A percentile compares a stretch with the other conserved stretches of the same genome.
Conservation (phyloP, 768 basidiomycete genomes). For the Hericium coralloides region DNA sequence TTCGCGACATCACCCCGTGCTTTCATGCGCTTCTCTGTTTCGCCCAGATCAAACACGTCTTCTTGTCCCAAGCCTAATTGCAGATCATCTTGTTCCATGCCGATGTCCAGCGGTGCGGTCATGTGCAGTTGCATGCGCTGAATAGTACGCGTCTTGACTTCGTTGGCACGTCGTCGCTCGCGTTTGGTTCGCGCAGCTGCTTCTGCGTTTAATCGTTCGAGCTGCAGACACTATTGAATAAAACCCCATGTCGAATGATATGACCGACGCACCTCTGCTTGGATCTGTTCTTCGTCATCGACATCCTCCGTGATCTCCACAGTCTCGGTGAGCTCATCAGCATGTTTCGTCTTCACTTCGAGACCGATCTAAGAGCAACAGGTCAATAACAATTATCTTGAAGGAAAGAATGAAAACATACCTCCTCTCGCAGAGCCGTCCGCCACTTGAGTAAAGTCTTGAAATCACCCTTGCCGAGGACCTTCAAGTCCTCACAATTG, state of each 20-base stretch:
- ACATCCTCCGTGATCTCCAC: constrained; percentile 57
- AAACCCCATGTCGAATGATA: constrained; percentile 5
- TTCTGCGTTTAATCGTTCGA: constrained; percentile 77
- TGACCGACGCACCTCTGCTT: constrained; percentile 65
- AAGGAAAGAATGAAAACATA: constrained; percentile 23
- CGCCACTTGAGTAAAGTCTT: constrained; percentile 91
- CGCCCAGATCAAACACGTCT: constrained; percentile 81
- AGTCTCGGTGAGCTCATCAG: constrained; percentile 68
- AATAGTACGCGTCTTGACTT: constrained; percentile 78
- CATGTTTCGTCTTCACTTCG: constrained; percentile 67
- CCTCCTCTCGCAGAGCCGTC: constrained; percentile 79
- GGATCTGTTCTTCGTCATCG: constrained; percentile 85
- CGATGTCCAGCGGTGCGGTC: constrained; percentile 96
- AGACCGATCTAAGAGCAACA: constrained; percentile 55
- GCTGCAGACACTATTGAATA: constrained; percentile 32
- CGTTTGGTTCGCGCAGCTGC: constrained; percentile 65
- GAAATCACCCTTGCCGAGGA: constrained; percentile 96
- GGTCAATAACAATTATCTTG: neutral
- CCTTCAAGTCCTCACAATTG: constrained; percentile 91
- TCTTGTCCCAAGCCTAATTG: constrained; percentile 68
- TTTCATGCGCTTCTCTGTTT: constrained; percentile 39
- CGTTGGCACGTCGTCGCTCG: constrained; percentile 79
- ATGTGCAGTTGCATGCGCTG: constrained; percentile 96
- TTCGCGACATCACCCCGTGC: constrained; percentile 32
- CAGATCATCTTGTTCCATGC: constrained; percentile 73